These are phyloP conservation scores for Sporothrix phasma DNA, from an alignment of 2,329 filamentous ascomycete genomes.

Conservation along the genomic window DNA sequence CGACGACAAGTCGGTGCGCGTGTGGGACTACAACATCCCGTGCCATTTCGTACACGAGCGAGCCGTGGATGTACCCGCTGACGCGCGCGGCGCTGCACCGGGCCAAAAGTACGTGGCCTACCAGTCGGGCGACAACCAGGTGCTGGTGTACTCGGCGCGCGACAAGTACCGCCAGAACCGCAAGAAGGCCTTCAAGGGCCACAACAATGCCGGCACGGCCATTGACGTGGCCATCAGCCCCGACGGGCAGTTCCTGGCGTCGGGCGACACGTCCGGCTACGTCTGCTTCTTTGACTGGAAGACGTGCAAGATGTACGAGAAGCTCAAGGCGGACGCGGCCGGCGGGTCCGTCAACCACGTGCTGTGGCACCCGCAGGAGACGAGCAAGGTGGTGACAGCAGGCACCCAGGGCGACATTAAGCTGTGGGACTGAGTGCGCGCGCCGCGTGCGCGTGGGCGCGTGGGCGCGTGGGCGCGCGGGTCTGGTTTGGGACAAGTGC, in stretches of 20 bases:
- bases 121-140: slow-evolving; percentile 90
- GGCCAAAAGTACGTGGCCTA: slow-evolving; percentile 90
- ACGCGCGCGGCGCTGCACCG: slow-evolving; percentile 73
- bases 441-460: not conserved
- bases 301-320: slow-evolving; percentile 98
- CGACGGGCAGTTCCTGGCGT: slow-evolving; percentile 83
- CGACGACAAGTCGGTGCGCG: slow-evolving; percentile 89
- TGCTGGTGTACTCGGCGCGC: slow-evolving; percentile 86
- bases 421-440: slow-evolving; percentile 70
- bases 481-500: not conserved
- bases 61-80: slow-evolving; percentile 96
- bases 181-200: slow-evolving; percentile 92
- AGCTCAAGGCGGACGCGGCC: slow-evolving; percentile 76
- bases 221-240: slow-evolving; percentile 83
- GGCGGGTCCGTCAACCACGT: slow-evolving; percentile 76
- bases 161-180: slow-evolving; percentile 96
- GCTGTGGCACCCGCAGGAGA: slow-evolving; percentile 97
- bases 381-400: slow-evolving; percentile 83
- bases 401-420: slow-evolving; percentile 81
- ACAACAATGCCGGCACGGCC: slow-evolving; percentile 90
- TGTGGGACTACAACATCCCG: slow-evolving; percentile 97
- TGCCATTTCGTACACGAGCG: slow-evolving; percentile 96
- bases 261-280: slow-evolving; percentile 78
- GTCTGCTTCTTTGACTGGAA: slow-evolving; percentile 99
- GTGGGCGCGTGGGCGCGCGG: not conserved